Evolutionary conservation across 441 rosid genomes (phyloP), one percentile per base, ranked within the genome.

Genomic region (Populus hybrid): DNA sequence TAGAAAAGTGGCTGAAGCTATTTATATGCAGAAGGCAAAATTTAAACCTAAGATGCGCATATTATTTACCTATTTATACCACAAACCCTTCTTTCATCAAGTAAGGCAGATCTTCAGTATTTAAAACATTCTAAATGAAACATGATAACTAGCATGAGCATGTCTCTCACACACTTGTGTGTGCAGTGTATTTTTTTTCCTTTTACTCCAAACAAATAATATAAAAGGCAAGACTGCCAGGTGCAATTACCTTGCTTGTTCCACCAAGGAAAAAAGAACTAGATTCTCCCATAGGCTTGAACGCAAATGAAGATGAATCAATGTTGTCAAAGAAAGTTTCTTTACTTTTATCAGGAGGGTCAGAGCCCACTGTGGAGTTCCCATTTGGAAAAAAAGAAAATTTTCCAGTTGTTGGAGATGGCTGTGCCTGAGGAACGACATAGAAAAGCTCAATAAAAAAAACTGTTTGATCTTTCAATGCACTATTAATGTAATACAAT

Each of bases 391-490:
- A 50, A 79, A 91, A 92, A 1, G 91, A 81, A 76, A 95, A 89
- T 69, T 94, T 94, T 71, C 98, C 99, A 8, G 99, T 95, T 36
- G 99, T 95, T 18, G 99, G 99, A 81, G 99, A 95, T 34, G 98
- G 97, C 81, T 93, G 97, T 76, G 90, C 99, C 99, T 95, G 90
- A 83, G 76, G 70, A 23, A 9, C 35, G 12, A 80, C 2, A 12
- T 26, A 78, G 21, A 69, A 79, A 46, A 81, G 68, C 30, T 61
- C 57, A 75, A 64, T 42, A 50, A 8, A 23, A 57, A 14, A 24
- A 30, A 30, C 4, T 30, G 5, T 40, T 74, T 24, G 30, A 40
- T 42, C 21, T 23, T 73, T 36, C 18, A 42, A 12, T 34, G 26
- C 24, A 16, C 34, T 12, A 68, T 67, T 26, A 35, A 42, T 36